A percentile compares a stretch with the other conserved stretches of the same genome.
Evolutionary conservation across 1,284 basidiomycete genomes (phyloP).

Genomic region (Pterula multifida): DNA sequence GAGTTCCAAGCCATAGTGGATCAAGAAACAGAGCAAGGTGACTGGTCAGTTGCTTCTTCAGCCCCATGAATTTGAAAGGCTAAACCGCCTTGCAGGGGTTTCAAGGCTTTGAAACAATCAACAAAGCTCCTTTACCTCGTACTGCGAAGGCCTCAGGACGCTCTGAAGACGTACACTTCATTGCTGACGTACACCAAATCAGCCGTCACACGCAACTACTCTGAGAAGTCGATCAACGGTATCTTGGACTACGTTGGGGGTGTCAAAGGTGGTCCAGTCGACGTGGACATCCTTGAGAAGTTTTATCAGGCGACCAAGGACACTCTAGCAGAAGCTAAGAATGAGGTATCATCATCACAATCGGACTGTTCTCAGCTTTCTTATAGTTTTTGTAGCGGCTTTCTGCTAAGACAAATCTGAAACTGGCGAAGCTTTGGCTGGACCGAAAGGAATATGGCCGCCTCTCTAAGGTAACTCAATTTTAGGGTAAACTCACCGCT

Average conservation of each 20-base stretch:
- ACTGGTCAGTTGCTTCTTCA: conserved; percentile 53
- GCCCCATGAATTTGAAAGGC: background rate
- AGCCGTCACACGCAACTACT: conserved; percentile 83
- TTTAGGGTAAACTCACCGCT: conserved; percentile 2
- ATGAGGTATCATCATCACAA: conserved; percentile 57
- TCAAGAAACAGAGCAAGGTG: conserved; percentile 82
- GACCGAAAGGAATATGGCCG: conserved; percentile 87
- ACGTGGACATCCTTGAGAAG: conserved; percentile 81
- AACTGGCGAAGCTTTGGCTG: conserved; percentile 95
- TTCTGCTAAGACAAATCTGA: conserved; percentile 92
- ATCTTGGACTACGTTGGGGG: conserved; percentile 98
- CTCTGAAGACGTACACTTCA: conserved; percentile 76
- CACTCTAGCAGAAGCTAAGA: conserved; percentile 87
- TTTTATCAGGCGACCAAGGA: conserved; percentile 93
- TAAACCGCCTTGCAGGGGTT: conserved; percentile 57
- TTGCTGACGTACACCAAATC: conserved; percentile 89
- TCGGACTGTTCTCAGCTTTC: conserved; percentile 3
- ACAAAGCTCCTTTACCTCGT: conserved; percentile 88
- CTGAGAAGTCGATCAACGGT: conserved; percentile 97
- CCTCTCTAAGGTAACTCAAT: conserved; percentile 55
- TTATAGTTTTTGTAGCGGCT: conserved; percentile 40
- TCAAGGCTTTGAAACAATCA: conserved; percentile 97
- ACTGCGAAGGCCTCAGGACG: conserved; percentile 71
- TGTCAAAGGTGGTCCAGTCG: conserved; percentile 72
- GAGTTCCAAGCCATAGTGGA: conserved; percentile 84